phyloP scores from a whole-genome alignment of 192 early-diverging fungal genomes.

The Gorgonomyces haynaldii region DNA sequence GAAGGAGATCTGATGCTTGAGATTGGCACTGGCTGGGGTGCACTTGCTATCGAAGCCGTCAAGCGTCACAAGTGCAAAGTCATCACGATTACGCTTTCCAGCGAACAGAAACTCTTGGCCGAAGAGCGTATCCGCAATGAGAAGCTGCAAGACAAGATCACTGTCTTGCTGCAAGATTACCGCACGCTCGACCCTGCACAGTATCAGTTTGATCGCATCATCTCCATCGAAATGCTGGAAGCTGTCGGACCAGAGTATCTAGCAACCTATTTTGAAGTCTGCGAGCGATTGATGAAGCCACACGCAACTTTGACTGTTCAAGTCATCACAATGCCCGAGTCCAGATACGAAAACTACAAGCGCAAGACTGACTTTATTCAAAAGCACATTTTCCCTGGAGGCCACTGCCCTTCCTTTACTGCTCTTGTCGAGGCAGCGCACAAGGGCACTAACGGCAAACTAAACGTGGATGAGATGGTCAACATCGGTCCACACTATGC shows the following conservation, averaged over 20 bases:
- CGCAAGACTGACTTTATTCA: conserved; percentile 56
- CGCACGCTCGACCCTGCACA: conserved; percentile 40
- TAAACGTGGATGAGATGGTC: conserved; percentile 44
- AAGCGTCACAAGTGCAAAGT: conserved; percentile 44
- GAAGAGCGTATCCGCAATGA: conserved; percentile 47
- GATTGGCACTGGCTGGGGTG: conserved; percentile 65
- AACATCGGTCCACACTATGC: conserved; percentile 64
- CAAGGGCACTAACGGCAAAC: conserved; percentile 35
- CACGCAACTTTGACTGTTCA: conserved; percentile 47
- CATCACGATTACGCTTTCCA: conserved; percentile 50
- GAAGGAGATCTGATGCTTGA: conserved; percentile 53
- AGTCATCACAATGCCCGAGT: conserved; percentile 61
- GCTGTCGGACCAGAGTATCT: conserved; percentile 59
- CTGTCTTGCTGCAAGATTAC: conserved; percentile 57
- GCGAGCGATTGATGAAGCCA: conserved; percentile 44
- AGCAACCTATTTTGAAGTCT: conserved; percentile 46
- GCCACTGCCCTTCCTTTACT: conserved; percentile 56
- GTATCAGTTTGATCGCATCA: conserved; percentile 57
- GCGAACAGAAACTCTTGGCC: conserved; percentile 53
- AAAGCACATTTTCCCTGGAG: conserved; percentile 68
- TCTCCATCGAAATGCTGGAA: conserved; percentile 65
- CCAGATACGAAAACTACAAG: conserved; percentile 45
- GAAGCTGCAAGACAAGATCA: conserved; percentile 41
- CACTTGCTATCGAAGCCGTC: conserved; percentile 54
- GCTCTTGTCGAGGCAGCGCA: conserved; percentile 38